A percentile compares a stretch with the other conserved stretches of the same genome.
These are phyloP conservation scores for Physaria fendleri DNA, from an alignment of 345 rosid genomes.

Conservation along the genomic window DNA sequence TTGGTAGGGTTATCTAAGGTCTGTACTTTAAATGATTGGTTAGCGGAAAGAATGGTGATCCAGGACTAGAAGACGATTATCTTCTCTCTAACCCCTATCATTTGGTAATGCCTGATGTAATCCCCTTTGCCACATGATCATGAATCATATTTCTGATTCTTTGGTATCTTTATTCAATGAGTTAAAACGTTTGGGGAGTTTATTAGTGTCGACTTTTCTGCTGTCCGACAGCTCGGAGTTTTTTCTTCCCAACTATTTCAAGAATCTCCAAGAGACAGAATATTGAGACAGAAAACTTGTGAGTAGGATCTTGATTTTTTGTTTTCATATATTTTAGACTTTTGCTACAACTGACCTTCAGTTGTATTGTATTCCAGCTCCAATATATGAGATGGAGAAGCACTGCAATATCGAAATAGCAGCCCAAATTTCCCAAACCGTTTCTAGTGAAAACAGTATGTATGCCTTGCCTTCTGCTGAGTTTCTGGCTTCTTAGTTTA, in stretches of 20 bases:
- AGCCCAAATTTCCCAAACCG: slow-evolving; percentile 62
- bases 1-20: neutral
- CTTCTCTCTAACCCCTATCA: slow-evolving; percentile 92
- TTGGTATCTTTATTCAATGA: neutral
- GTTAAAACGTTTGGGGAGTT: neutral
- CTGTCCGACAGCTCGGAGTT: slow-evolving; percentile 76
- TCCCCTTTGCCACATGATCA: neutral
- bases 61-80: slow-evolving; percentile 78
- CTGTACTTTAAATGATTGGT: slow-evolving; percentile 9
- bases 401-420: slow-evolving; percentile 94
- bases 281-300: slow-evolving; percentile 78
- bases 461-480: slow-evolving; percentile 11
- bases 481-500: neutral
- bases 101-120: slow-evolving; percentile 50
- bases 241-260: slow-evolving; percentile 96
- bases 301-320: slow-evolving; percentile 5
- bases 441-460: slow-evolving; percentile 35
- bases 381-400: slow-evolving; percentile 90
- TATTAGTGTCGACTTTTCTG: neutral
- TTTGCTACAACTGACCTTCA: slow-evolving; percentile 17
- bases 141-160: neutral
- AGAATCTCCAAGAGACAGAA: slow-evolving; percentile 76
- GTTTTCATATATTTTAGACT: slow-evolving; percentile 3
- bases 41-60: slow-evolving; percentile 79
- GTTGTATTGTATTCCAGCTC: slow-evolving; percentile 47